phyloP scores from a whole-genome alignment of 2,329 filamentous ascomycete species.

The Penicillium paneum region DNA sequence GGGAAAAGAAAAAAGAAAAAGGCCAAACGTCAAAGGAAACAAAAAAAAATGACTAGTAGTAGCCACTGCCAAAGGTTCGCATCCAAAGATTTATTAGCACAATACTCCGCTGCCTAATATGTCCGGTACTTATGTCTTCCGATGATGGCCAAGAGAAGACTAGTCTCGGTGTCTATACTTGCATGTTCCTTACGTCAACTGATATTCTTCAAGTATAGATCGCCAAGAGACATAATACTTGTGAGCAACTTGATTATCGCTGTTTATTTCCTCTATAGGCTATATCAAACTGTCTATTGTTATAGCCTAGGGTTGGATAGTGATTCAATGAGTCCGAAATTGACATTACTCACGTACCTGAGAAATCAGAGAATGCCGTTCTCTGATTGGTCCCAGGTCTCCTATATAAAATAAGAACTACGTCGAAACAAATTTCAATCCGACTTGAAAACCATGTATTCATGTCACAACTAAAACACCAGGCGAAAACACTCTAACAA shows the following conservation, averaged over 20 bases:
- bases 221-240: not conserved
- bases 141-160: not conserved
- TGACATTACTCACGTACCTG: no score
- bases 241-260: not conserved
- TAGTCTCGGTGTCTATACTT: not conserved
- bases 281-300: not conserved
- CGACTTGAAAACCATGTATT: not conserved
- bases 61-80: not conserved
- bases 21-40: not conserved
- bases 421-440: not conserved
- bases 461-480: not conserved
- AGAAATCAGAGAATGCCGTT: not conserved
- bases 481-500: not conserved
- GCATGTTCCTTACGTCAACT: not conserved
- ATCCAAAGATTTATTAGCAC: not conserved
- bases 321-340: not conserved
- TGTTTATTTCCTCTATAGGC: not conserved
- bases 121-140: not conserved
- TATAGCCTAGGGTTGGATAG: not conserved
- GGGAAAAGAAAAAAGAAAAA: not conserved
- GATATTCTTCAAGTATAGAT: not conserved
- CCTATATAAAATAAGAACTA: not conserved
- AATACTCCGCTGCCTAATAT: not conserved
- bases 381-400: not conserved
- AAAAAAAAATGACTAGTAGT: no score